phyloP scores from a whole-genome alignment of 78 protist genomes.

The Protostelium mycophagum region DNA sequence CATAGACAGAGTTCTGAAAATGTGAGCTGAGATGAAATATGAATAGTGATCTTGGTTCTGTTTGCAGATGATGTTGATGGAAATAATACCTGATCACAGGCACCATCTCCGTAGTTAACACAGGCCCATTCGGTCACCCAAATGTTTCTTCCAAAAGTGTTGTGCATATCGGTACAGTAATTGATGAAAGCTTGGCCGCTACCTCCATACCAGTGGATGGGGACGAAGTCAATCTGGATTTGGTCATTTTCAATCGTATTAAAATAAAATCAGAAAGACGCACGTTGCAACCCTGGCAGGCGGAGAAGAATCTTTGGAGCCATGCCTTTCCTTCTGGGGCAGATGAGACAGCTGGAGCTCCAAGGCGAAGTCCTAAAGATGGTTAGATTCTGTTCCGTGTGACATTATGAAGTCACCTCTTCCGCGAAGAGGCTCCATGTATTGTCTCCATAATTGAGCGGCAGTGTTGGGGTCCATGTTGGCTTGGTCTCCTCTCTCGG shows the following conservation, averaged over 20 bases:
- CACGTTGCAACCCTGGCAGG: not conserved
- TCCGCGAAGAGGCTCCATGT: not conserved
- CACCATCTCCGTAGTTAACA: not conserved
- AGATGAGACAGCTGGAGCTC: not conserved
- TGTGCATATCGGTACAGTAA: not conserved
- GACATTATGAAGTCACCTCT: no score
- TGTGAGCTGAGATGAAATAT: no score
- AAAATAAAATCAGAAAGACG: no score
- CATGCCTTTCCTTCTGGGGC: not conserved
- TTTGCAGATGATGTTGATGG: no score
- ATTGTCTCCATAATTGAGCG: not conserved
- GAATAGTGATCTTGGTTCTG: no score
- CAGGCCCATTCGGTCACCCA: not conserved
- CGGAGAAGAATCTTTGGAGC: not conserved
- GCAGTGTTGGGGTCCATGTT: not conserved
- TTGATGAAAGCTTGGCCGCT: not conserved
- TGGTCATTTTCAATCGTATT: no score
- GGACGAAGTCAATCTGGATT: not conserved
- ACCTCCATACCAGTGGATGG: not conserved
- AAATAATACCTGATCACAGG: no score
- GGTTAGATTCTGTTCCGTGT: no score
- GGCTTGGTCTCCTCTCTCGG: not conserved
- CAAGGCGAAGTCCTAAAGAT: not conserved
- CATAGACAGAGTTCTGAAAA: not conserved
- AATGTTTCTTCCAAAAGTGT: not conserved